Evolutionary conservation across 257 asterid genomes (phyloP), one percentile per base, ranked within the genome.

Genomic region (Solanum neorickii): DNA sequence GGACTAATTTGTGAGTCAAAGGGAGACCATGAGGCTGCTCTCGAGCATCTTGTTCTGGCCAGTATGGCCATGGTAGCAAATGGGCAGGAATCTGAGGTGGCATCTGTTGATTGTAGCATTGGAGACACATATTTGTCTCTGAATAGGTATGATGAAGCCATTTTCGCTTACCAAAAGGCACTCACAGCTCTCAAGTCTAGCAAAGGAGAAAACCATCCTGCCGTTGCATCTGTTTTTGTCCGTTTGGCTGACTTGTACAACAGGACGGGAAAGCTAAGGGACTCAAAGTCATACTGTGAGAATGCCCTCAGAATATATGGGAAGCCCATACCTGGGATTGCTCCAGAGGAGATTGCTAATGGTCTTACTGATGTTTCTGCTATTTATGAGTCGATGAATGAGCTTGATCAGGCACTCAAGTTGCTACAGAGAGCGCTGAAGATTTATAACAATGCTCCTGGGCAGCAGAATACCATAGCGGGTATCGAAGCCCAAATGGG

Each of bases 401-500:
- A 97, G 93, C 92, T 90, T 27, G 98, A 97, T 65, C 96, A 92
- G 87, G 97, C 99, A 1, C 83, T 95, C 84, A 95, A 95, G 91
- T 42, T 97, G 91, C 92, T 97, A 72, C 94, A 93, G 76, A 97
- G 90, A 95, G 99, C 99, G 4, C 87, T 95, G n/a, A 94, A 95
- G 92, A 93, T 97, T 44, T 97, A 95, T 83, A 92, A 93, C 6
- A 94, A 95, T 83, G 94, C 98, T 35, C 98, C 98, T 4, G 99
- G 98, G 49, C 98, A 95, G 91, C 98, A 94, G 88, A 94, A 89
- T 90, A 94, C 98, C 0, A 88, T 94, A 86, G 98, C 98, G 12
- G 98, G 98, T 33, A 97, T 97, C 13, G 99, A 97, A 88, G 98
- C 98, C 84, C 98, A 95, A 90, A 94, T 95, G 95, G 99, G 98